These are phyloP conservation scores for Gleditsia sinensis DNA, from an alignment of 306 rosid genomes.

Conservation along the genomic window DNA sequence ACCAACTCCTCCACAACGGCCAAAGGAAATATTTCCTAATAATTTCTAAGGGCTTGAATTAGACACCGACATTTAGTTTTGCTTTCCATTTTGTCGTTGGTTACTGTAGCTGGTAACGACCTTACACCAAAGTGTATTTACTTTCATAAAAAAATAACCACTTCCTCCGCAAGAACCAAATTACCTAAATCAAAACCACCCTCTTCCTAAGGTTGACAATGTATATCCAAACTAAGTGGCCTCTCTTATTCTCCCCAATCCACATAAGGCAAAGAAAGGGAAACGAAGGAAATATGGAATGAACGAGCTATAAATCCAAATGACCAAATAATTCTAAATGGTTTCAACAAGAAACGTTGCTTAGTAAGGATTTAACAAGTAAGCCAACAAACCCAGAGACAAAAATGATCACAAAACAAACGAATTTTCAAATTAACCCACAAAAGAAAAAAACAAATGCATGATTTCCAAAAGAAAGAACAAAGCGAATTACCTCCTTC, in stretches of 20 bases:
- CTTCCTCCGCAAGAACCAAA: slow-evolving; percentile 10
- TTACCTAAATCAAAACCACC: slow-evolving; percentile 26
- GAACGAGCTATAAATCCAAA: not conserved
- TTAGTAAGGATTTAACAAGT: slow-evolving; percentile 8
- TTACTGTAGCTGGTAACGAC: too few relatives aligned
- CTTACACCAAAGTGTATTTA: too few relatives aligned
- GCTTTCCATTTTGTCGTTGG: not conserved
- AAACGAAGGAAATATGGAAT: slow-evolving; percentile 2
- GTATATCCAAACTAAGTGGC: slow-evolving; percentile 14
- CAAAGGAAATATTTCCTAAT: not conserved
- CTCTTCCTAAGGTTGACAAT: slow-evolving; percentile 6
- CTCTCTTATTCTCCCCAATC: slow-evolving; percentile 24
- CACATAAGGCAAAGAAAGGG: not conserved
- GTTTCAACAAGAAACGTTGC: too few relatives aligned
- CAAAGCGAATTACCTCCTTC: slow-evolving; percentile 64
- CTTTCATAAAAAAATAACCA: not conserved
- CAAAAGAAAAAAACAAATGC: slow-evolving; percentile 9
- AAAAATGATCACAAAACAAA: slow-evolving; percentile 13
- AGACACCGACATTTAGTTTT: not conserved
- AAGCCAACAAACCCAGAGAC: not conserved
- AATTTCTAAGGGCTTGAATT: slow-evolving; percentile 5
- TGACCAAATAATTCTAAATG: too few relatives aligned
- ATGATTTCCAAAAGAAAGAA: not conserved
- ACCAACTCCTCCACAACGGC: not conserved
- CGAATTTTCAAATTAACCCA: slow-evolving; percentile 13